Base-by-base conservation (phyloP, 1,284 basidiomycete species). In the Rhodotorula sp. region DNA sequence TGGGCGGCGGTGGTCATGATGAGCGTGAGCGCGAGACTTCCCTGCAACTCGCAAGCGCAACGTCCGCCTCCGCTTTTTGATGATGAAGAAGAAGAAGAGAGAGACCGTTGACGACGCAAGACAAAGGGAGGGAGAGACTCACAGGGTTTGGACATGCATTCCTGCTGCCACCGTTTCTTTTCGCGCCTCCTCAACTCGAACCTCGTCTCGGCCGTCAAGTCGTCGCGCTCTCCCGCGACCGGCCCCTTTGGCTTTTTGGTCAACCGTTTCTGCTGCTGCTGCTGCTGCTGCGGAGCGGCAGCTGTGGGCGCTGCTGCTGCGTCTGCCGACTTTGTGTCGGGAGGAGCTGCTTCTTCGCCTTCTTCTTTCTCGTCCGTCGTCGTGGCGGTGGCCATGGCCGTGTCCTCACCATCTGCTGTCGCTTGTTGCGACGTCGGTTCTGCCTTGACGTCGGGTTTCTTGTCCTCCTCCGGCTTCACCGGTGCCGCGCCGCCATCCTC, bases 361-460 rank as follows among this genome's bases (percentile, higher is more conserved):
- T 61, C 80, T 77, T 21, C 73, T 74, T 34, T 77, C 73, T 21
- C 88, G 89, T 43, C 78, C 77, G 70, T 77, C 26, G 18, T 10
- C 10, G 52, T 26, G 3, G 38, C 50, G 5, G 48, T 60, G n/a
- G 65, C 31, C 58, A 67, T 56, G 21, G 62, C 56, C 26, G 18
- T 18, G 49, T 54, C 80, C 79, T 58, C 80, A 77, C 19, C 73
- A 72, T 31, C 77, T 70, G 21, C 49, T 19, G 12, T 2, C 38
- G 38, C 10, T 14, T 43, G 38, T 14, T 43, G 38, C 38, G 38
- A 43, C 38, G 12, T 2, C 14, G 38, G 12, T 10, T 43, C 38
- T 43, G 57, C 48, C 49, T 91, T 89, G 63, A 90, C 89, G 90
- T 52, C 92, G 91, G 8, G 85, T 87, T 48, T 83, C 81, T 76